These are phyloP conservation scores for Micractinium conductrix DNA, from an alignment of 139 green algal species.

Conservation along the genomic window DNA sequence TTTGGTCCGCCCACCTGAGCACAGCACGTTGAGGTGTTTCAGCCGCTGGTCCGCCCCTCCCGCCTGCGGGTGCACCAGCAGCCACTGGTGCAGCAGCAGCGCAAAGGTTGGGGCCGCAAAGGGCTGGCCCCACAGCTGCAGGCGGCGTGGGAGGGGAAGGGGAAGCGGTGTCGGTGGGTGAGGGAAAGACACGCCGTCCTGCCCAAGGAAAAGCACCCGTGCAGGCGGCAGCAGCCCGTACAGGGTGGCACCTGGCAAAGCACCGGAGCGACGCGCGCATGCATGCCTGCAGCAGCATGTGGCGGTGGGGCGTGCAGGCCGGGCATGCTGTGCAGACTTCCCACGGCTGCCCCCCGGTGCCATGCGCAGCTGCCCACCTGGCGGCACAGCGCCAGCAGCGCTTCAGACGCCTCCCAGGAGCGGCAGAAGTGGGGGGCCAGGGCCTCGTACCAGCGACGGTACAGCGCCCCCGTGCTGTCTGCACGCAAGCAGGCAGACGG, in stretches of 20 bases:
- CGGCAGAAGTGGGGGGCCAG: conserved; percentile 72
- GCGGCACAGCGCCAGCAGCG: conserved; percentile 73
- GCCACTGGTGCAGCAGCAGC: conserved; percentile 82
- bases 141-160: no score
- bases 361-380: no score
- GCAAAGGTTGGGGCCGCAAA: conserved; percentile 77
- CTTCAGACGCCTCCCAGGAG: conserved; percentile 53
- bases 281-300: no score
- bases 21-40: conserved; percentile 82
- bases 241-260: no score
- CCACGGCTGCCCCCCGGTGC: no score
- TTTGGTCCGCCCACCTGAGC: conserved; percentile 55
- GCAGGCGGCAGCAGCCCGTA: no score
- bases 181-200: no score
- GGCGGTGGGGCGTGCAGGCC: no score
- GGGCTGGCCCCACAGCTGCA: conserved; percentile 79
- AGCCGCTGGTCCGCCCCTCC: conserved; percentile 68
- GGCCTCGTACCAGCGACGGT: conserved; percentile 65
- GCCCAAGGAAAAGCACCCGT: no score
- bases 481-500: not conserved
- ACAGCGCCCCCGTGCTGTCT: conserved; percentile 38
- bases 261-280: no score
- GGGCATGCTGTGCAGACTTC: no score
- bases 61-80: conserved; percentile 64
- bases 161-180: no score